Conservation (phyloP, 1,284 basidiomycete genomes). For the Ganoderma lucidum region DNA sequence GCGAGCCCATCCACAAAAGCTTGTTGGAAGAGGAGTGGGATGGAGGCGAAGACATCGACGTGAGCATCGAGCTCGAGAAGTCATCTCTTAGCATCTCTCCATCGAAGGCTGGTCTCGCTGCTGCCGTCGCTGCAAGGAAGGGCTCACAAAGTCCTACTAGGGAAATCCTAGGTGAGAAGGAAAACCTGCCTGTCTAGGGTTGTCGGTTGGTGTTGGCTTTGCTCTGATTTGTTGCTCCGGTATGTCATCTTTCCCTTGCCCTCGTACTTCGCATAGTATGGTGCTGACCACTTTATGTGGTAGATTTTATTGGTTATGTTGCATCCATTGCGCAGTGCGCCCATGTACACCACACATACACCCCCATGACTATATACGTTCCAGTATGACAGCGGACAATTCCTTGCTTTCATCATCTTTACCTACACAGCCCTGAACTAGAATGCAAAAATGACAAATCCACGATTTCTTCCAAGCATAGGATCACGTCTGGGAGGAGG, state of each 20-base stretch:
- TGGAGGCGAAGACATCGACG: constrained; percentile 39
- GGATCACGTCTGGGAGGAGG: constrained; percentile 7
- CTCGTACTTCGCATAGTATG: neutral
- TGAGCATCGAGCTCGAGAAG: constrained; percentile 58
- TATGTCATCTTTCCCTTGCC: constrained; percentile 6
- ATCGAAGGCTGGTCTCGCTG: constrained; percentile 24
- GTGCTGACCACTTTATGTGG: neutral
- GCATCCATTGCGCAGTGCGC: constrained; percentile 30
- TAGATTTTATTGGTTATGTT: constrained; percentile 27
- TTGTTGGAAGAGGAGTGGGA: constrained; percentile 67
- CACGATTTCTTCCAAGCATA: neutral
- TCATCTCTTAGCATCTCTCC: constrained; percentile 18
- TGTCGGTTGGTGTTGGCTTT: constrained; percentile 14
- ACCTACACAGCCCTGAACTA: neutral
- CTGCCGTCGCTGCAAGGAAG: constrained; percentile 19
- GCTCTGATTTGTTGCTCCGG: constrained; percentile 29
- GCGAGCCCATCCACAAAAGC: constrained; percentile 56
- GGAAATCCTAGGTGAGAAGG: constrained; percentile 43
- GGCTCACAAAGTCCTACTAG: constrained; percentile 38
- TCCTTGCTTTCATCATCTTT: neutral
- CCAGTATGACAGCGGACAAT: constrained; percentile 18
- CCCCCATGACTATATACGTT: constrained; percentile 17
- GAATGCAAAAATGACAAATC: neutral
- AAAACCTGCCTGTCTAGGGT: constrained; percentile 37
- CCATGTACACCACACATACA: constrained; percentile 26